These are phyloP conservation scores for Heliamphora exappendiculata DNA, from an alignment of 148 eudicot genomes.

Conservation along the genomic window DNA sequence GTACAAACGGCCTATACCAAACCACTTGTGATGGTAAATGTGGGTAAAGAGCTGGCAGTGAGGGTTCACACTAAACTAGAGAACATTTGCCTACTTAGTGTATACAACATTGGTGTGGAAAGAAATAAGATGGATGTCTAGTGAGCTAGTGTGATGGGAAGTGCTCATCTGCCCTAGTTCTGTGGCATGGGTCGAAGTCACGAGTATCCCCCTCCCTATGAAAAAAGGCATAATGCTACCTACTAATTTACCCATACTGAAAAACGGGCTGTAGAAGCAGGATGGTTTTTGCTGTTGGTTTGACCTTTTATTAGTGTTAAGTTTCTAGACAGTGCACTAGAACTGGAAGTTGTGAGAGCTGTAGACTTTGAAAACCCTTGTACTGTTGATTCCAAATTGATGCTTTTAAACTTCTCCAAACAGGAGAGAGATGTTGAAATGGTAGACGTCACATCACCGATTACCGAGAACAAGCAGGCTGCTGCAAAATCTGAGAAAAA, in stretches of 20 bases:
- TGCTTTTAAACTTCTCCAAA: neutral
- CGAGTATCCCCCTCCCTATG: neutral
- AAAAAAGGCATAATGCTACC: too few relatives aligned
- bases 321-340: neutral
- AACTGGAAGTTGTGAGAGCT: neutral
- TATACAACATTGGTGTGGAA: neutral
- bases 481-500: constrained; percentile 16
- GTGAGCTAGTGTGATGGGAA: neutral
- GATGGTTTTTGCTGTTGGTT: neutral
- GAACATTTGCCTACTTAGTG: neutral
- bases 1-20: neutral
- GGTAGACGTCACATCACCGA: constrained; percentile 50
- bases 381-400: neutral
- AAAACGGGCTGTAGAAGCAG: neutral
- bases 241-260: neutral
- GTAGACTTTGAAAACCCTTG: neutral
- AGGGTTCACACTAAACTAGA: neutral
- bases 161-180: neutral
- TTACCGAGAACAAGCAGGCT: constrained; percentile 13
- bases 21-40: neutral
- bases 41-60: neutral
- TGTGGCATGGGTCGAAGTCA: neutral
- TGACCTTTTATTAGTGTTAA: constrained; percentile 2
- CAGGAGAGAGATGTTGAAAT: constrained; percentile 70
- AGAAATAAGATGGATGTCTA: neutral